Percentiles rank a stretch among this genome's conserved stretches.
Evolutionary conservation across 106 monocot genomes (phyloP).

Genomic region (Platanthera zijinensis): DNA sequence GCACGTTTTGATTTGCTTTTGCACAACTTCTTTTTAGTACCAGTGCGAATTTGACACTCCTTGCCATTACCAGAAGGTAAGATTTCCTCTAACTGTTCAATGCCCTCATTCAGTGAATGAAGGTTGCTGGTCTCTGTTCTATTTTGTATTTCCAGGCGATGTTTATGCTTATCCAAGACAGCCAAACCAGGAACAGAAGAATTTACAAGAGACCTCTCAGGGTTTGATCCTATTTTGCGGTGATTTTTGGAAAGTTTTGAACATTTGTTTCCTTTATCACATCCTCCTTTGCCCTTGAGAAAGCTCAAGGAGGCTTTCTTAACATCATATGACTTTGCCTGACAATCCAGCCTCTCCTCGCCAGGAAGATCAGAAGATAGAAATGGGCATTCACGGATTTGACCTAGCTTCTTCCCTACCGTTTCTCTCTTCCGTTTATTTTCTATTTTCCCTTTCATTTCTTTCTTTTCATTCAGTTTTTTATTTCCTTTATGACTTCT

Average conservation of each 20-base stretch:
- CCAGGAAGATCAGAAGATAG: constrained; percentile 8
- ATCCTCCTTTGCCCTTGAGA: constrained; percentile 9
- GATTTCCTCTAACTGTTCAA: neutral
- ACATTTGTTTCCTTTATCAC: constrained; percentile 6
- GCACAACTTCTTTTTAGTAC: constrained; percentile 8
- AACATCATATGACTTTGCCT: constrained; percentile 6
- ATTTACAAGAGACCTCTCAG: constrained; percentile 1
- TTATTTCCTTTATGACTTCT: neutral
- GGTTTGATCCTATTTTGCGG: constrained; percentile 14
- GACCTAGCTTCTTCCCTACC: constrained; percentile 3
- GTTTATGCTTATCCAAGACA: constrained; percentile 12
- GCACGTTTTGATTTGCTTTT: constrained; percentile 11
- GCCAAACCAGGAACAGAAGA: constrained; percentile 2
- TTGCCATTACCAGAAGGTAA: neutral
- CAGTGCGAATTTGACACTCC: neutral
- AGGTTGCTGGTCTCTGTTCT: constrained; percentile 3
- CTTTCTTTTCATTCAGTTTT: neutral
- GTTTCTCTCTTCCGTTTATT: neutral
- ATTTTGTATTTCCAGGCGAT: constrained; percentile 9
- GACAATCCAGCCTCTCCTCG: constrained; percentile 11
- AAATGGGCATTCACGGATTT: constrained; percentile 7
- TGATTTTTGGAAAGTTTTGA: constrained; percentile 16
- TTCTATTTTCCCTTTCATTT: neutral
- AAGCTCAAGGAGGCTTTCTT: constrained; percentile 12
- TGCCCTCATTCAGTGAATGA: constrained; percentile 11